These are phyloP conservation scores for Boletus sp. DNA, from an alignment of 1,284 basidiomycete species.

Conservation along the genomic window DNA sequence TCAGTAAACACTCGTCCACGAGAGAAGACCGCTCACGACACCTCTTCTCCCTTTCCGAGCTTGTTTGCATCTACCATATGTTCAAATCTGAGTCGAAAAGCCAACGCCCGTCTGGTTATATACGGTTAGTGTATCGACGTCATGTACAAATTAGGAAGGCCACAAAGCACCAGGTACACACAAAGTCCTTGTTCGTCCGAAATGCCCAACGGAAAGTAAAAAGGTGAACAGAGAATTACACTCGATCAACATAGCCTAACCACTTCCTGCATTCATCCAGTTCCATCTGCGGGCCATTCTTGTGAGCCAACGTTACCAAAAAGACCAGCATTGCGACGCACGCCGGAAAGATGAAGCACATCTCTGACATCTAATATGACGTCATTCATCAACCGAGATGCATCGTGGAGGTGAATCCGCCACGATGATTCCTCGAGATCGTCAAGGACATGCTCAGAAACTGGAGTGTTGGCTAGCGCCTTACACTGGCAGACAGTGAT, in stretches of 20 bases:
- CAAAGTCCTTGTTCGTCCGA: background rate
- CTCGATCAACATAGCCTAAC: conserved; percentile 13
- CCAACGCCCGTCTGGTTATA: background rate
- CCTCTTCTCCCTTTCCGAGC: conserved; percentile 15
- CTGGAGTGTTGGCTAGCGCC: background rate
- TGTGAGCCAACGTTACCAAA: conserved; percentile 1
- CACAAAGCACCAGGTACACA: background rate
- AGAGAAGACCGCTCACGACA: conserved; percentile 18
- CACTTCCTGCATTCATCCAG: conserved; percentile 26
- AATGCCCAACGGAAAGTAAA: background rate
- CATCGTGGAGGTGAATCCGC: conserved; percentile 28
- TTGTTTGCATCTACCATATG: conserved; percentile 13
- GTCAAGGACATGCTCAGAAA: background rate
- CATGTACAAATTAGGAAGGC: conserved; percentile 20
- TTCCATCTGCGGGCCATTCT: conserved; percentile 19
- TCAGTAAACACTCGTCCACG: background rate
- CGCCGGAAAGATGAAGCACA: conserved; percentile 40
- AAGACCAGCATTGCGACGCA: conserved; percentile 25
- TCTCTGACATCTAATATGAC: conserved; percentile 46
- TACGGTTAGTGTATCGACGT: conserved; percentile 5
- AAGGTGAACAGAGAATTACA: background rate
- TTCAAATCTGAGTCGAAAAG: background rate
- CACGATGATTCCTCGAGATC: conserved; percentile 14
- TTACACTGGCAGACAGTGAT: conserved; percentile 10
- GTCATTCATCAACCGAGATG: conserved; percentile 34